Evolutionary conservation across 805 yeast genomes (phyloP), one percentile per base, ranked within the genome.

Genomic region (Wickerhamiella australiensis): DNA sequence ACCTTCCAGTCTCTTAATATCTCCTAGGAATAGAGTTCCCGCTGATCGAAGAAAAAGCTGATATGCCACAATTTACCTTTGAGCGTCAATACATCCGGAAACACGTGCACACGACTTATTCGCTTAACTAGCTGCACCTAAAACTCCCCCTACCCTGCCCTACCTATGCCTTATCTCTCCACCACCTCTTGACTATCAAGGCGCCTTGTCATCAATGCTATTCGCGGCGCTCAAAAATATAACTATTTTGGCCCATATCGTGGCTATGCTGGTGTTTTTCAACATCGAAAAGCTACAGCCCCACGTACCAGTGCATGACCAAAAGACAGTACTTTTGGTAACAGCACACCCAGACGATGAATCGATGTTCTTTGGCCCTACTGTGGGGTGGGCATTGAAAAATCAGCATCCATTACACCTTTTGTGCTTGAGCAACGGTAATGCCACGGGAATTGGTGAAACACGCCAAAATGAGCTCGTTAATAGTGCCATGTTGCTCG

Each of bases 341-440:
- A 80, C 87, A 37, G 96, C 95, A 0, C 99, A 92, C 65, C 99
- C 99, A 0, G 99, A 92, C 65, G 99, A 92, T 64, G 99, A 92
- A 65, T 88, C 86, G 47, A 92, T 92, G 98, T 92, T 92, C 65
- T 92, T 92, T 59, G 78, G 86, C 1, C 98, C 98, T 0, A 70
- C 88, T 0, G 55, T 87, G 27, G 63, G 75, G 6, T 80, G 77
- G 54, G 54, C 72, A n/a, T 18, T 37, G 5, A 36, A 45, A 5
- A 33, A 45, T 12, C 55, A 71, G 8, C 73, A 74, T 52, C 65
- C 72, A 1, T 64, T 70, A 45, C 68, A 75, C 56, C 59, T 88
- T 11, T 59, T 86, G 7, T 85, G 94, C 54, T 73, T 85, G 49
- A 81, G 94, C 2, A 72, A 70, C 45, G 98, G 98, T 2, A 78